Conservation (phyloP, 768 basidiomycete genomes). For the Xerocomellus intermedius region DNA sequence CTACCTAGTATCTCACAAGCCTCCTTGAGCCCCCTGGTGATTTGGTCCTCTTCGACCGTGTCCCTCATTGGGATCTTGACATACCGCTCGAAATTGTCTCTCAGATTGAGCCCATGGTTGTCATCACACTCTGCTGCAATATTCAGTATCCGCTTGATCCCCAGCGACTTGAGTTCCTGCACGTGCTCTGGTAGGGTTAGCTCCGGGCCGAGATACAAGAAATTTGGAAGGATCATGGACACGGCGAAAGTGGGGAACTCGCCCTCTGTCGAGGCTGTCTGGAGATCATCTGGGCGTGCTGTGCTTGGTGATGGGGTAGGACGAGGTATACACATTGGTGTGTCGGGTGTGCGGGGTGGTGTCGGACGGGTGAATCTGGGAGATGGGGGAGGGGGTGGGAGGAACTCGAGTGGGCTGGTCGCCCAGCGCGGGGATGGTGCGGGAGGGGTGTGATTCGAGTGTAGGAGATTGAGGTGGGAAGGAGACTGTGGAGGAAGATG, state of each 20-base stretch:
- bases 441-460: slow-evolving; percentile 60
- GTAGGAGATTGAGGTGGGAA: slow-evolving; percentile 56
- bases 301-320: slow-evolving; percentile 54
- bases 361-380: slow-evolving; percentile 25
- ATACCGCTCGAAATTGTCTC: slow-evolving; percentile 78
- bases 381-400: slow-evolving; percentile 35
- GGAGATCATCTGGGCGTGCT: slow-evolving; percentile 52
- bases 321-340: slow-evolving; percentile 31
- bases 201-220: slow-evolving; percentile 91
- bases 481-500: slow-evolving; percentile 46
- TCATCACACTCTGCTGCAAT: slow-evolving; percentile 90
- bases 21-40: slow-evolving; percentile 75
- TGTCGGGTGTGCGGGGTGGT: slow-evolving; percentile 40
- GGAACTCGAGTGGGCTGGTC: slow-evolving; percentile 36
- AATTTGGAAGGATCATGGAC: slow-evolving; percentile 87
- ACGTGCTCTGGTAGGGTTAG: slow-evolving; percentile 73
- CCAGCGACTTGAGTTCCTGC: slow-evolving; percentile 65
- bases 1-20: slow-evolving; percentile 85
- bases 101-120: slow-evolving; percentile 68
- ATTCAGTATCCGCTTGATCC: slow-evolving; percentile 87
- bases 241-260: slow-evolving; percentile 72
- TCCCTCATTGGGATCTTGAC: slow-evolving; percentile 90
- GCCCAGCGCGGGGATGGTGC: slow-evolving; percentile 45
- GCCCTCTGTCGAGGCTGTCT: slow-evolving; percentile 32
- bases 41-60: slow-evolving; percentile 91